These are phyloP conservation scores for Colletotrichum euphorbiae DNA, from an alignment of 2,329 filamentous ascomycete genomes.

Conservation along the genomic window DNA sequence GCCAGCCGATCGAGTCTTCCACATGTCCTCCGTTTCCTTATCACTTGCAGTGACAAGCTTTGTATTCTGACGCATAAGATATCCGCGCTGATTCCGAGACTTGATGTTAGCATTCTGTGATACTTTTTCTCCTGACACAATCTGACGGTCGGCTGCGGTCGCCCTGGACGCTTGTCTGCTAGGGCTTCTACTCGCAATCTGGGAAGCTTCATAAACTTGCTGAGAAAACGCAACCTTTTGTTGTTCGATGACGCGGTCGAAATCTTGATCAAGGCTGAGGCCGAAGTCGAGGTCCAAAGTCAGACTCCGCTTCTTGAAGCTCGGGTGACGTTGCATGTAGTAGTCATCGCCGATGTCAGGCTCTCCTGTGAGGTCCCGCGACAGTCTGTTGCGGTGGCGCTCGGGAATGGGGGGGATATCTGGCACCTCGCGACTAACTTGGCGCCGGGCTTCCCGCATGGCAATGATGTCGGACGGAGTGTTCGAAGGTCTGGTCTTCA, in stretches of 20 bases:
- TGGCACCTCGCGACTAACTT: conserved; percentile 82
- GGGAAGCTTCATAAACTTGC: conserved; percentile 42
- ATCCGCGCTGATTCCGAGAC: conserved; percentile 85
- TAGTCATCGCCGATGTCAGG: conserved; percentile 53
- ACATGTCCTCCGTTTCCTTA: conserved; percentile 69
- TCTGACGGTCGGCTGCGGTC: conserved; percentile 9
- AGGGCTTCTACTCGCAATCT: conserved; percentile 44
- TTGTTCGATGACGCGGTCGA: conserved; percentile 92
- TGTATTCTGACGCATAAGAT: conserved; percentile 98
- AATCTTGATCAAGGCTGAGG: conserved; percentile 89
- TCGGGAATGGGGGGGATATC: conserved; percentile 70
- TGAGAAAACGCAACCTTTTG: conserved; percentile 85
- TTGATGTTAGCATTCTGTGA: conserved; percentile 71
- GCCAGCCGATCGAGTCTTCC: conserved; percentile 69
- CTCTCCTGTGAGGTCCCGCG: conserved; percentile 58
- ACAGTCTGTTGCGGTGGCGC: conserved; percentile 67
- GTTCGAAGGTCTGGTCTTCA: conserved; percentile 89
- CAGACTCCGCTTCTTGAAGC: conserved; percentile 84
- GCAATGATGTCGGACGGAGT: conserved; percentile 85
- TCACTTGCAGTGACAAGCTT: conserved; percentile 96
- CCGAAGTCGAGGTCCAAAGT: conserved; percentile 85
- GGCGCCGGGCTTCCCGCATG: conserved; percentile 87
- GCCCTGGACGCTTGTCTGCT: conserved; percentile 60
- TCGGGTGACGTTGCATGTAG: conserved; percentile 72
- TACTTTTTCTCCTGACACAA: conserved; percentile 34